A percentile compares a stretch with the other conserved stretches of the same genome.
Evolutionary conservation across 2,329 filamentous ascomycete genomes (phyloP).

Genomic region (Exophiala spinifera): DNA sequence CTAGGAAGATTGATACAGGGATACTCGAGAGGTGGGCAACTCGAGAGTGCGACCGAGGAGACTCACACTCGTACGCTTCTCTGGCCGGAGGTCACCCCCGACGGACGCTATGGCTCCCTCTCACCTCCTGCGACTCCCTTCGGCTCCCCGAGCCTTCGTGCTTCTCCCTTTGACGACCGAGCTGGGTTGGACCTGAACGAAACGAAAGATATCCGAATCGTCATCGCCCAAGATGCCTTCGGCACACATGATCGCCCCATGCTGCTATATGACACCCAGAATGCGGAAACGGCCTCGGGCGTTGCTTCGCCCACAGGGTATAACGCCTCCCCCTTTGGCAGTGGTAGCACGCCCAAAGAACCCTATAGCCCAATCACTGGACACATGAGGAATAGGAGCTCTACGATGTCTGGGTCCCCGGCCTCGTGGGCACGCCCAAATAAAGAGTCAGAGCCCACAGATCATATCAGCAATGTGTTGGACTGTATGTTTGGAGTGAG

Average conservation of each 20-base stretch:
- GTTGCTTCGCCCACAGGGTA: conserved; percentile 3
- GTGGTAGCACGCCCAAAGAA: conserved; percentile 34
- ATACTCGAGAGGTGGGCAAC: conserved; percentile 18
- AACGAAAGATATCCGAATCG: conserved; percentile 44
- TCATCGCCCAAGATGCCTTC: conserved; percentile 48
- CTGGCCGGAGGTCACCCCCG: conserved; percentile 45
- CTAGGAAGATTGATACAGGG: conserved; percentile 26
- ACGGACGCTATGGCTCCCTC: conserved; percentile 42
- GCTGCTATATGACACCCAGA: conserved; percentile 45
- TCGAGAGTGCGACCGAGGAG: conserved; percentile 49
- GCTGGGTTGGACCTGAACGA: conserved; percentile 46
- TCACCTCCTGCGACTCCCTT: conserved; percentile 36
- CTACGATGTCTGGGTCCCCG: conserved; percentile 41
- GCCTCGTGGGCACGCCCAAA: conserved; percentile 38
- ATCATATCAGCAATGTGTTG: conserved; percentile 51
- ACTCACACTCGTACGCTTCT: conserved; percentile 48
- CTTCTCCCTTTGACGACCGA: conserved; percentile 47
- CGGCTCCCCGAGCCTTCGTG: conserved; percentile 40
- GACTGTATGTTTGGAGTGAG: conserved; percentile 62
- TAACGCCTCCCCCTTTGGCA: conserved; percentile 5
- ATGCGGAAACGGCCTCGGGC: conserved; percentile 9
- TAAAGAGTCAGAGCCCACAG: conserved; percentile 37
- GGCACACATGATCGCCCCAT: conserved; percentile 47
- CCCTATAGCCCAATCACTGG: conserved; percentile 38
- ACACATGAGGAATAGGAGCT: conserved; percentile 44